phyloP scores from a whole-genome alignment of 441 rosid genomes.

The Arabidopsis lyrata region DNA sequence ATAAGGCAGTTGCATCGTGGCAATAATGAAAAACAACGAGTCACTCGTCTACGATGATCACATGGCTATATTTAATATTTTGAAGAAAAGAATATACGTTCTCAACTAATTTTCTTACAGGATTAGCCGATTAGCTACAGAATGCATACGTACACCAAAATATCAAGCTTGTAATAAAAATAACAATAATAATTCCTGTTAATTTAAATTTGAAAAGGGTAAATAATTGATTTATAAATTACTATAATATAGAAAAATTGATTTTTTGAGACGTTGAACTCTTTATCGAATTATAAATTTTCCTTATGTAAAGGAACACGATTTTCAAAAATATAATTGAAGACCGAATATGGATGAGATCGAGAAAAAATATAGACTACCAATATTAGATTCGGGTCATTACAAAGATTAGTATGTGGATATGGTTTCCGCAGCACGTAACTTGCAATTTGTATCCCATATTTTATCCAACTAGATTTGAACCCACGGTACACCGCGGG shows the following conservation, averaged over 20 bases:
- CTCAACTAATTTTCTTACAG: neutral
- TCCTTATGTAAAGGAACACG: neutral
- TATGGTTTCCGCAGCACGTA: constrained; percentile 30
- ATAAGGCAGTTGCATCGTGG: constrained; percentile 12
- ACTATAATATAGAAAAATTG: neutral
- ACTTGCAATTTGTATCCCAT: constrained; percentile 19
- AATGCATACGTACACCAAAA: constrained; percentile 7
- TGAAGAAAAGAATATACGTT: neutral
- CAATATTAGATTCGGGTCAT: constrained; percentile 13
- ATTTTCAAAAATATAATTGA: neutral
- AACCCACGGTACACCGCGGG: no score
- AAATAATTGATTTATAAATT: neutral
- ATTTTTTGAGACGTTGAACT: constrained; percentile 1
- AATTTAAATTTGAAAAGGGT: neutral
- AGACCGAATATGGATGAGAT: constrained; percentile 23
- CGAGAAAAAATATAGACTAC: constrained; percentile 9
- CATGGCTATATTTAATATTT: constrained; percentile 26
- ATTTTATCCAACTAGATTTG: neutral
- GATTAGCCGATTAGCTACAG: neutral
- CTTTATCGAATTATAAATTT: neutral
- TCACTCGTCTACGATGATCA: constrained; percentile 22
- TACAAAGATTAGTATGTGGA: constrained; percentile 30
- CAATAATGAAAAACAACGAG: constrained; percentile 26
- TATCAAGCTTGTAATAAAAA: neutral
- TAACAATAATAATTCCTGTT: neutral